These are phyloP conservation scores for Celoporthe dispersa DNA, from an alignment of 2,329 filamentous ascomycete species.

Conservation along the genomic window DNA sequence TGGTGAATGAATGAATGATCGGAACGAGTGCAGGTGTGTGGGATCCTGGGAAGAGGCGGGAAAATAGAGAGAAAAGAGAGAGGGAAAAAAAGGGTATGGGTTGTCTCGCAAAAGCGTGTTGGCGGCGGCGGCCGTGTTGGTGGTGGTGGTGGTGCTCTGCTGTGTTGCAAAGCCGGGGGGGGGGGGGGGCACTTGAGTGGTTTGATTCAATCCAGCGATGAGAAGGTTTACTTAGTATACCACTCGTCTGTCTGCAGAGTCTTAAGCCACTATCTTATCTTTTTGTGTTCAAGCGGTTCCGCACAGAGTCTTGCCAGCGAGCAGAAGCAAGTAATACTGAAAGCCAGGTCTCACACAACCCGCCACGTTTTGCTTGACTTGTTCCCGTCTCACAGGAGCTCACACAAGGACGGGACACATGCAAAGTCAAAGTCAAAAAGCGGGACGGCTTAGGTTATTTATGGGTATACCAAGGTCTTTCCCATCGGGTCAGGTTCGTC, in stretches of 20 bases:
- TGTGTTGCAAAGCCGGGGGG: neutral
- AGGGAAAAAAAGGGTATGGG: neutral
- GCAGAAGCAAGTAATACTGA: neutral
- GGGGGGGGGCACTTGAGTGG: neutral
- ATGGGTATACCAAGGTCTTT: constrained; percentile 7
- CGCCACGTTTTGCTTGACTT: neutral
- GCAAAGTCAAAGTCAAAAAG: neutral
- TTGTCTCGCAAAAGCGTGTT: constrained; percentile 11
- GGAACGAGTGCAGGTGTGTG: neutral
- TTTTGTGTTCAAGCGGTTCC: neutral
- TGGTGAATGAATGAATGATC: neutral
- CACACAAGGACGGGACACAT: neutral
- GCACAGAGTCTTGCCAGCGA: neutral
- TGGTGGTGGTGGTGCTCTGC: neutral
- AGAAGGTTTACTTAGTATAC: too few relatives aligned
- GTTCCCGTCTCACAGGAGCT: neutral
- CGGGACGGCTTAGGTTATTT: neutral
- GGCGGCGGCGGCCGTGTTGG: neutral
- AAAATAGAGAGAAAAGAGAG: neutral
- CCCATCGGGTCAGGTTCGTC: neutral
- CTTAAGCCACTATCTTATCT: constrained; percentile 26
- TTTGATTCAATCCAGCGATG: neutral
- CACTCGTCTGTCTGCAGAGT: neutral
- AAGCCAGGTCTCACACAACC: neutral
- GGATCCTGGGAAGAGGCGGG: neutral